phyloP scores from a whole-genome alignment of 1,139 yeast genomes.

The Magnusiomyces ingens region DNA sequence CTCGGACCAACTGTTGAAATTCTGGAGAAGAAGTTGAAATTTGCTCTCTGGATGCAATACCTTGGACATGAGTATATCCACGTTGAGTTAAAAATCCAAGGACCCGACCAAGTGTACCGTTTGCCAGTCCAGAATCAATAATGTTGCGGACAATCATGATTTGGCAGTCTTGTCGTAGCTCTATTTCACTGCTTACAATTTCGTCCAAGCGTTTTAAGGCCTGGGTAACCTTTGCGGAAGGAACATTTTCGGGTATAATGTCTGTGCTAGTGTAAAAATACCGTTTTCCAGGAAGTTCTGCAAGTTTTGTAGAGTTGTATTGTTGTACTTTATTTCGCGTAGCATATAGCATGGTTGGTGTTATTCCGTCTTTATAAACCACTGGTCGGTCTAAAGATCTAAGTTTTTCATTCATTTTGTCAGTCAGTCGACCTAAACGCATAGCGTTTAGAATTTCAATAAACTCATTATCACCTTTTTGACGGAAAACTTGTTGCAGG shows the following conservation, averaged over 20 bases:
- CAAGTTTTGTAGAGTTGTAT: conserved; percentile 59
- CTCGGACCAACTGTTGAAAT: conserved; percentile 1
- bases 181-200: conserved; percentile 43
- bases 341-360: conserved; percentile 81
- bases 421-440: conserved; percentile 63
- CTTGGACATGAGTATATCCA: no score
- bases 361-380: conserved; percentile 57
- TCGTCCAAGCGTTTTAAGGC: conserved; percentile 46
- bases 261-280: conserved; percentile 55
- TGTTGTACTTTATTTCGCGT: conserved; percentile 77
- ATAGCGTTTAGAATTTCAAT: conserved; percentile 83
- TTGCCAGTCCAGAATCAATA: conserved; percentile 70
- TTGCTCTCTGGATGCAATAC: background rate
- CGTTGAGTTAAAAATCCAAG: conserved; percentile 55
- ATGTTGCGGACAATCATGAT: conserved; percentile 94
- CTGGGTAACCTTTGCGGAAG: conserved; percentile 16
- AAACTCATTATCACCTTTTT: conserved; percentile 72
- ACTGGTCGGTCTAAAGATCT: conserved; percentile 50
- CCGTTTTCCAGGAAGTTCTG: conserved; percentile 43
- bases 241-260: conserved; percentile 45
- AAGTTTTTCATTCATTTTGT: conserved; percentile 50
- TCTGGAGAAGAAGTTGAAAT: background rate
- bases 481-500: conserved; percentile 80
- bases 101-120: conserved; percentile 87
- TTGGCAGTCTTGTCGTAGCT: conserved; percentile 71